Conservation (phyloP, 2,329 filamentous ascomycete genomes). For the Xylariaceae sp. region DNA sequence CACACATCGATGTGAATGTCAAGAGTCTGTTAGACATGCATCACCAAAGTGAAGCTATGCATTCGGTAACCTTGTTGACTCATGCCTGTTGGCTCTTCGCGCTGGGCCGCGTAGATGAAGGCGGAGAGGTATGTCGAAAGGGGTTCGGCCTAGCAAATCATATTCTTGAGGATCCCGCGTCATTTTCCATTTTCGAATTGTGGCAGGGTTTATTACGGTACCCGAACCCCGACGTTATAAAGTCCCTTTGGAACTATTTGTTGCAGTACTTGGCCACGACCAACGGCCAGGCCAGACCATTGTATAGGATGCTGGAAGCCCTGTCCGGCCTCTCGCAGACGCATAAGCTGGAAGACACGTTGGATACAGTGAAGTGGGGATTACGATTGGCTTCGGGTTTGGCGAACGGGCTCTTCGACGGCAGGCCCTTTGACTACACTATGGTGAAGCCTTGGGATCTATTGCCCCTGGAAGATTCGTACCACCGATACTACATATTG, state of each 20-base stretch:
- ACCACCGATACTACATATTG: conserved; percentile 25
- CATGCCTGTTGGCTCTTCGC: conserved; percentile 25
- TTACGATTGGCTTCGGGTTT: conserved; percentile 18
- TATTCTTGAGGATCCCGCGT: conserved; percentile 20
- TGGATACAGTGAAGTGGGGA: conserved; percentile 19
- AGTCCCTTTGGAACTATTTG: conserved; percentile 22
- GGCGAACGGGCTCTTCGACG: conserved; percentile 21
- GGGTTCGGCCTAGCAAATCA: conserved; percentile 20
- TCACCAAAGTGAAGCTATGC: conserved; percentile 20
- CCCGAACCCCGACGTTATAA: conserved; percentile 17
- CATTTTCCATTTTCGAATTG: conserved; percentile 17
- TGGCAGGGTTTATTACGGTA: conserved; percentile 7
- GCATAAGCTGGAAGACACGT: conserved; percentile 16
- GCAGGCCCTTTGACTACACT: conserved; percentile 24
- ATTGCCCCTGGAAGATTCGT: conserved; percentile 17
- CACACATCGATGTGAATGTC: conserved; percentile 10
- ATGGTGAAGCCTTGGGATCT: conserved; percentile 25
- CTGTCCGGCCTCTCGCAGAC: conserved; percentile 17
- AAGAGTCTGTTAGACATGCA: conserved; percentile 19
- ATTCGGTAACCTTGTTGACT: conserved; percentile 18
- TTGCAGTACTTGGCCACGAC: conserved; percentile 10
- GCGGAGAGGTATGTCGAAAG: conserved; percentile 17
- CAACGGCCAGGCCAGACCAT: conserved; percentile 13
- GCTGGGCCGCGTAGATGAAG: conserved; percentile 17
- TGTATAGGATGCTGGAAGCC: conserved; percentile 16